Evolutionary conservation across 176 grass and related monocot species (phyloP).

Genomic region (Eremochloa ophiuroides): DNA sequence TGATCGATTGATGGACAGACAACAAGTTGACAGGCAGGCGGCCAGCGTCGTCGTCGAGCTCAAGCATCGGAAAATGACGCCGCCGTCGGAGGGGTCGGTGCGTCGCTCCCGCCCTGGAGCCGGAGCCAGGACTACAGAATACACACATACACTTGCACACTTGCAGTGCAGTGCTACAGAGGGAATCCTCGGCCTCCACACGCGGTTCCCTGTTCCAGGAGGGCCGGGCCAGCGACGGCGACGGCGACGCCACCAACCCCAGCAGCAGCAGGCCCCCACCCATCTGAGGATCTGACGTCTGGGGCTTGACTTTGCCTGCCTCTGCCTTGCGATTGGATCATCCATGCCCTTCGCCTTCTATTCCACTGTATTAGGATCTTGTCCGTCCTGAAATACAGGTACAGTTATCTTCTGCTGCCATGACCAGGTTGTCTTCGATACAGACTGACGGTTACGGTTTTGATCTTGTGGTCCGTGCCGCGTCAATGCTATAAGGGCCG

Average conservation of each 20-base stretch:
- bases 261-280: too few species aligned
- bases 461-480: too few species aligned
- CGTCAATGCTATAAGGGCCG: too few species aligned
- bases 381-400: too few species aligned
- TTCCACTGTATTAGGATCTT: too few species aligned
- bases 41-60: not conserved
- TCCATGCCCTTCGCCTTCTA: too few species aligned
- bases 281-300: too few species aligned
- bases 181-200: slow-evolving; percentile 28
- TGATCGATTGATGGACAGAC: not conserved
- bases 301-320: not conserved
- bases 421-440: too few species aligned
- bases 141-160: too few species aligned
- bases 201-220: slow-evolving; percentile 9
- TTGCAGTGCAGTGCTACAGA: not conserved
- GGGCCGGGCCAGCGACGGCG: not conserved
- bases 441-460: too few species aligned
- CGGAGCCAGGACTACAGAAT: not conserved
- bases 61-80: not conserved
- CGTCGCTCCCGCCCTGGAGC: not conserved
- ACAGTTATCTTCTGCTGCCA: too few species aligned
- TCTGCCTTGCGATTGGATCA: too few species aligned
- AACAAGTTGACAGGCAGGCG: not conserved
- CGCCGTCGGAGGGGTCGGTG: not conserved
- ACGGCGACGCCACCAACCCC: not conserved